Conservation (phyloP, 805 yeast species). For the Wickerhamomyces canadensis region DNA sequence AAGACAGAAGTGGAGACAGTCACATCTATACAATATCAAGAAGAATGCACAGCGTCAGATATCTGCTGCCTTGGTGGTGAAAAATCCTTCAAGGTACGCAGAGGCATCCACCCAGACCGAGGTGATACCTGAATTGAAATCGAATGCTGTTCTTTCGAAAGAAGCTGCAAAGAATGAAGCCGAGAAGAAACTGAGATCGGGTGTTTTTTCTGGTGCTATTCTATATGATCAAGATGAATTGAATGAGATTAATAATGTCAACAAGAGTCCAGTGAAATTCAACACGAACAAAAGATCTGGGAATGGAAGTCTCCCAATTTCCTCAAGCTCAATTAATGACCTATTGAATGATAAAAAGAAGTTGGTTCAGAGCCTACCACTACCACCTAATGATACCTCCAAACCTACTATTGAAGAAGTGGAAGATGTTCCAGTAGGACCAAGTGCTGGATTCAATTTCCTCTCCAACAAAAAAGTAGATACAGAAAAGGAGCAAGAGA, state of each 20-base stretch:
- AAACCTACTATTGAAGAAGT: not conserved
- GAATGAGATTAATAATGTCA: constrained; percentile 6
- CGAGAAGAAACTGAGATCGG: constrained; percentile 16
- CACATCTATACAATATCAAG: constrained; percentile 17
- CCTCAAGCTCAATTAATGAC: constrained; percentile 11
- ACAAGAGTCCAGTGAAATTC: constrained; percentile 19
- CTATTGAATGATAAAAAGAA: constrained; percentile 14
- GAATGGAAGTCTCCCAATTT: constrained; percentile 1
- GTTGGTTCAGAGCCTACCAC: constrained; percentile 16
- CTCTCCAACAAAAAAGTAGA: constrained; percentile 7
- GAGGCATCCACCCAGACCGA: constrained; percentile 23
- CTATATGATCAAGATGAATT: constrained; percentile 20
- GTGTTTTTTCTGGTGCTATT: constrained; percentile 23
- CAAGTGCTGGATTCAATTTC: constrained; percentile 27
- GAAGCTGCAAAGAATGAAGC: constrained; percentile 13
- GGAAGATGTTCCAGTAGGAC: constrained; percentile 11
- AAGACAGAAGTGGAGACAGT: constrained; percentile 24
- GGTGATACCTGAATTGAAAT: constrained; percentile 12
- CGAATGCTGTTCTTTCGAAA: constrained; percentile 11
- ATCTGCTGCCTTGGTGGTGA: not conserved
- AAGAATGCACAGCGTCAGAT: too few species aligned
- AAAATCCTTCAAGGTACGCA: constrained; percentile 5
- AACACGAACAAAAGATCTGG: constrained; percentile 1
- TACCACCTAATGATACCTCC: not conserved
- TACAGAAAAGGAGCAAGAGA: too few species aligned